Evolutionary conservation across 768 basidiomycete species (phyloP).

Genomic region (Mycena kentingensis): DNA sequence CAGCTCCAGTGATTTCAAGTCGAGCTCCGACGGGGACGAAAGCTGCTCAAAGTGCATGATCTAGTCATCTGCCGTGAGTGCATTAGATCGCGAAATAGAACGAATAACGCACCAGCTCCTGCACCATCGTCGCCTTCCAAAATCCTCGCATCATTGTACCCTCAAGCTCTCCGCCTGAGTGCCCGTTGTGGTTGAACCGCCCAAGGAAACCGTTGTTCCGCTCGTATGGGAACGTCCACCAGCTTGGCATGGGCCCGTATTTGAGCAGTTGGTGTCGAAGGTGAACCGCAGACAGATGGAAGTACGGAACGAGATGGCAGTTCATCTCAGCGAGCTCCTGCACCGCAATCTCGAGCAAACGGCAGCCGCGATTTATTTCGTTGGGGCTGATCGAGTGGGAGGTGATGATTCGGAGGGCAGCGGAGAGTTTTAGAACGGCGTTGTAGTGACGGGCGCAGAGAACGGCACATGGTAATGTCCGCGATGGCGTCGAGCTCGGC

Average conservation of each 20-base stretch:
- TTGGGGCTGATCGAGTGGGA: constrained; percentile 14
- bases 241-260: constrained; percentile 17
- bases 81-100: background rate
- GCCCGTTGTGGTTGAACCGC: constrained; percentile 22
- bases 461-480: constrained; percentile 12
- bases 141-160: constrained; percentile 26
- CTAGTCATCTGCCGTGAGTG: background rate
- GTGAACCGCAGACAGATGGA: constrained; percentile 19
- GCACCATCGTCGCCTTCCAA: constrained; percentile 19
- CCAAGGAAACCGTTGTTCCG: constrained; percentile 23
- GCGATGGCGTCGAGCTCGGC: constrained; percentile 3
- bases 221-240: constrained; percentile 23
- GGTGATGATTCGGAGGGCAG: constrained; percentile 11
- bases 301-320: constrained; percentile 24
- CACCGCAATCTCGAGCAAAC: background rate
- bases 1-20: constrained; percentile 1
- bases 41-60: constrained; percentile 10
- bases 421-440: constrained; percentile 12
- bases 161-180: constrained; percentile 25
- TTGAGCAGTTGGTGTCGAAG: constrained; percentile 13
- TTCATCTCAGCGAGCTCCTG: constrained; percentile 22
- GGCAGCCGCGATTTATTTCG: constrained; percentile 19
- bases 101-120: constrained; percentile 16
- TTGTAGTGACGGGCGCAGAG: constrained; percentile 18
- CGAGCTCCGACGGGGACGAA: constrained; percentile 1